A percentile compares a stretch with the other conserved stretches of the same genome.
phyloP scores from a whole-genome alignment of 2,329 filamentous ascomycete species.

The Teratosphaeria epicoccoides region DNA sequence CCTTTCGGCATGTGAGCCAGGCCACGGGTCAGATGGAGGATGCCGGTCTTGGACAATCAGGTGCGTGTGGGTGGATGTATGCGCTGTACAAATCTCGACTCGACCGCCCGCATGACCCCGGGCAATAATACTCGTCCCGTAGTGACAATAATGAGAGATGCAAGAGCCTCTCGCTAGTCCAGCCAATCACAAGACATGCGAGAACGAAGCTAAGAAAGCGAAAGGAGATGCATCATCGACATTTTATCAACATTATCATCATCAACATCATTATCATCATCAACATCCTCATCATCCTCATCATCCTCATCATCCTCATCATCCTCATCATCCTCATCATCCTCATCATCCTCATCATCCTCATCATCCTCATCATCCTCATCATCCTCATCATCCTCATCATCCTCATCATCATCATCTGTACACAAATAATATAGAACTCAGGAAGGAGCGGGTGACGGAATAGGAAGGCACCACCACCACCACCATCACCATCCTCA shows the following conservation, averaged over 20 bases:
- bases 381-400: background rate
- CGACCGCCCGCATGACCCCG: background rate
- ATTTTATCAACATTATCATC: background rate
- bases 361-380: background rate
- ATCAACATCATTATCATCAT: background rate
- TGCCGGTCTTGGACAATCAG: background rate
- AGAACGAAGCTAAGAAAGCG: background rate
- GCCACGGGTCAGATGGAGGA: background rate
- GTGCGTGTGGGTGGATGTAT: too few species aligned
- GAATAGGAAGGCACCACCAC: constrained; percentile 2
- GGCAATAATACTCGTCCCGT: too few species aligned
- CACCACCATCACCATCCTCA: too few species aligned
- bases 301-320: background rate
- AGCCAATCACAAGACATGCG: background rate
- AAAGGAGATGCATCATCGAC: background rate
- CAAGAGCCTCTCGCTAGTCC: background rate
- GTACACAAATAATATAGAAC: too few species aligned
- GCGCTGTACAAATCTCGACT: background rate
- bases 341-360: background rate
- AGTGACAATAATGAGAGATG: background rate
- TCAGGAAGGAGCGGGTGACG: background rate
- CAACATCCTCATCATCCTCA: background rate
- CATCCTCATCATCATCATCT: background rate
- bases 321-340: background rate
- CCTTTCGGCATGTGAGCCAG: background rate